Evolutionary conservation across 805 yeast genomes (phyloP).

Genomic region (Cyberlindnera sargentensis): DNA sequence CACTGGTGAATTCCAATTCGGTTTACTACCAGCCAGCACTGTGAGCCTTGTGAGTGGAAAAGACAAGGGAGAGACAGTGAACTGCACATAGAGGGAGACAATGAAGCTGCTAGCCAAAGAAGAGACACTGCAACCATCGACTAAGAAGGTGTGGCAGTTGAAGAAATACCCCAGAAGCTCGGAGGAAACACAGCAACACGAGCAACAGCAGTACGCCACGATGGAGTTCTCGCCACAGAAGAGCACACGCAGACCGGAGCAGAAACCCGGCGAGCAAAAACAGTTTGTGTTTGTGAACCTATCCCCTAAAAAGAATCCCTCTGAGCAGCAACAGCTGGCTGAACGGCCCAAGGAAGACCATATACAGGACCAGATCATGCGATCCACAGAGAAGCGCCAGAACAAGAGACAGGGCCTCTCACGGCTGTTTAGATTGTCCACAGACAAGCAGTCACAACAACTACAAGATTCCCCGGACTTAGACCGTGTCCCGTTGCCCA

Average conservation of each 20-base stretch:
- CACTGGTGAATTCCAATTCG: too few relatives aligned
- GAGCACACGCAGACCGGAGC: constrained; percentile 20
- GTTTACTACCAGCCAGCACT: too few relatives aligned
- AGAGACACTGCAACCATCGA: too few relatives aligned
- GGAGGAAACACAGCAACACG: constrained; percentile 20
- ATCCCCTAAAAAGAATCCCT: constrained; percentile 21
- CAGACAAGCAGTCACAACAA: constrained; percentile 3
- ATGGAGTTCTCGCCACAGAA: constrained; percentile 22
- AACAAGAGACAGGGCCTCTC: constrained; percentile 5
- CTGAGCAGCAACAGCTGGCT: neutral
- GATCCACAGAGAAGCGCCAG: neutral
- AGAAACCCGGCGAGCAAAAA: constrained; percentile 20
- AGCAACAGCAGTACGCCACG: constrained; percentile 15
- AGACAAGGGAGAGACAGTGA: too few relatives aligned
- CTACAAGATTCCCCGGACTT: constrained; percentile 9
- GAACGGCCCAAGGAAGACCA: neutral
- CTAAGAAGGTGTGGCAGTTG: constrained; percentile 22
- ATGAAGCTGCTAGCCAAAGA: too few relatives aligned
- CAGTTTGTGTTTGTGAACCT: constrained; percentile 25
- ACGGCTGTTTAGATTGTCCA: constrained; percentile 10
- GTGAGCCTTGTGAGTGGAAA: too few relatives aligned
- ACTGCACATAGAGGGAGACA: too few relatives aligned
- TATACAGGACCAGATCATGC: neutral
- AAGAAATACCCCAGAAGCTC: constrained; percentile 19
- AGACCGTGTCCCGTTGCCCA: neutral